Base-by-base conservation (phyloP, 257 asterid species). In the Craterostigma plantagineum region DNA sequence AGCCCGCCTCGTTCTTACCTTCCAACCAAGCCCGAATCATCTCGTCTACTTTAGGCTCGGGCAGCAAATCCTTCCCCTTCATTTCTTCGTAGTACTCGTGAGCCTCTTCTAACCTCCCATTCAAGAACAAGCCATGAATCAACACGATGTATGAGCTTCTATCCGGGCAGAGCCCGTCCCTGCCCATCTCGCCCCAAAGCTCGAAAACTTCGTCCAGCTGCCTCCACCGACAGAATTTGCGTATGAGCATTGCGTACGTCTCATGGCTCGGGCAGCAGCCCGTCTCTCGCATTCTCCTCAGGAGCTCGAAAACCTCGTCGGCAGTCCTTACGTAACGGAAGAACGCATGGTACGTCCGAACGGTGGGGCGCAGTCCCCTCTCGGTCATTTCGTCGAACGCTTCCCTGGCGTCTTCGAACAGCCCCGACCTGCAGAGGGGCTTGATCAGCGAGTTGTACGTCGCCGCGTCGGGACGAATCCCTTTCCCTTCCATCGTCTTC, bases 91-190 rank as follows among this genome's bases (percentile, higher is more conserved):
- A 81, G 64, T 68, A 81, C 17, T 65, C 67, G 40, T 76, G 69
- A 12, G 97, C 91, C 58, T 69, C 71, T 50, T 73, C 86, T 37
- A 86, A 45, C 46, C 65, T 73, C 46, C 94, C 87, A 52, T 86
- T 86, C 71, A 81, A 54, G 57, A 75, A 86, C 42, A 86, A 91
- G 16, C 97, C 97, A 55, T 86, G 84, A 63, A 81, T 76, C 45
- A 86, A 58, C 58, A 75, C 97, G 42, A 65, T 63, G 48, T 86
- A 86, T 14, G 97, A 86, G 65, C 87, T 86, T 48, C 92, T 65
- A 58, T 86, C 94, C 33, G 82, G 94, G 39, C 71, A 81, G 14
- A 86, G 72, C 43, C 92, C 92, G 38, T 69, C 66, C 54, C 55
- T 50, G 46, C 67, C 56, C 94, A 81, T 86, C 72, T 75, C 81